A percentile compares a stretch with the other conserved stretches of the same genome.
Conservation (phyloP, 2,329 filamentous ascomycete species). For the Aphanocladium album region DNA sequence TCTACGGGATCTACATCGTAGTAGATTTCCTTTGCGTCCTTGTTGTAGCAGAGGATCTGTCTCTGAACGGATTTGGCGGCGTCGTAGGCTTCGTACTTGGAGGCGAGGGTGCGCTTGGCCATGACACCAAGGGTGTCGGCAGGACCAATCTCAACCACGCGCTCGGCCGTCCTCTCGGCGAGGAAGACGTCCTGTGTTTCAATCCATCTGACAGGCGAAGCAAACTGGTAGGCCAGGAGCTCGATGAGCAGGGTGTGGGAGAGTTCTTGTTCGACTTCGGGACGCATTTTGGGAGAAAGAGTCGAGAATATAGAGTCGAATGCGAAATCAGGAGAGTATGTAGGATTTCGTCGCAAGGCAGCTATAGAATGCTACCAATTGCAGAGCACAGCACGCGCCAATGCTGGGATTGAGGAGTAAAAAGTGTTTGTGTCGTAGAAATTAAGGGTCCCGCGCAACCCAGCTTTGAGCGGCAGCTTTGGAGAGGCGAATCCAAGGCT, state of each 20-base stretch:
- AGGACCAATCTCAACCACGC: slow-evolving; percentile 95
- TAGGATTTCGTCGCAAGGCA: not conserved
- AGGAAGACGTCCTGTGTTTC: slow-evolving; percentile 99
- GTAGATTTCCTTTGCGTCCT: slow-evolving; percentile 98
- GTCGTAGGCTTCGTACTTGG: slow-evolving; percentile 98
- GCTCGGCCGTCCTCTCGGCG: slow-evolving; percentile 89
- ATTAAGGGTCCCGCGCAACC: slow-evolving; percentile 14
- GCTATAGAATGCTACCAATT: not conserved
- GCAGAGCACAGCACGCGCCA: slow-evolving; percentile 4
- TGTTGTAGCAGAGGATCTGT: slow-evolving; percentile 99
- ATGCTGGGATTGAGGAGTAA: not conserved
- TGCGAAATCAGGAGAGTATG: not conserved
- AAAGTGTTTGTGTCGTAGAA: not conserved
- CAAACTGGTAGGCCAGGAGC: slow-evolving; percentile 98
- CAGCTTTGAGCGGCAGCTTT: slow-evolving; percentile 12
- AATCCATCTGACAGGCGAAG: slow-evolving; percentile 98
- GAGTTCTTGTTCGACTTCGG: slow-evolving; percentile 98
- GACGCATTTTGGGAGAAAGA: slow-evolving; percentile 66
- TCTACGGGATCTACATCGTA: slow-evolving; percentile 95
- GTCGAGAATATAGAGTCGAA: slow-evolving; percentile 9
- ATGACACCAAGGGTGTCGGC: slow-evolving; percentile 96
- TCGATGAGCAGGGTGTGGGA: slow-evolving; percentile 97
- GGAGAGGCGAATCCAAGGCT: slow-evolving; percentile 5
- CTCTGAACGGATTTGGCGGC: slow-evolving; percentile 93
- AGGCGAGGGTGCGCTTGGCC: slow-evolving; percentile 91